A percentile compares a stretch with the other conserved stretches of the same genome.
phyloP scores from a whole-genome alignment of 1,284 basidiomycete genomes.

The Lentinula novae-zelandiae region DNA sequence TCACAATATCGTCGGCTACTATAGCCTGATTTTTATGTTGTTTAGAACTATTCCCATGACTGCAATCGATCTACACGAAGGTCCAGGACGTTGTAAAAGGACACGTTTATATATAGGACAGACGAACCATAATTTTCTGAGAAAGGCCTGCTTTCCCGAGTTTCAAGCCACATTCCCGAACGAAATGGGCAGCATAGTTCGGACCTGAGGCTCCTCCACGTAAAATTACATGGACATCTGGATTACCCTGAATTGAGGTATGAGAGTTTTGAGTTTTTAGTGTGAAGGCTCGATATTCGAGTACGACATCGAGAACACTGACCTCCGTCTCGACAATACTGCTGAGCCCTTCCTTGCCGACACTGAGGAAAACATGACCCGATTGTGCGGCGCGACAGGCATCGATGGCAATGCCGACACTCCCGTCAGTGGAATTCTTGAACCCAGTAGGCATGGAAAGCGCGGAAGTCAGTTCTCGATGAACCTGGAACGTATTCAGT shows the following conservation, averaged over 20 bases:
- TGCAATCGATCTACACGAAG: conserved; percentile 80
- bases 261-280: conserved; percentile 3
- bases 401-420: conserved; percentile 83
- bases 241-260: conserved; percentile 58
- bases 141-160: conserved; percentile 78
- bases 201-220: conserved; percentile 85
- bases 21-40: conserved; percentile 83
- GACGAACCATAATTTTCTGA: conserved; percentile 76
- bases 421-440: conserved; percentile 76
- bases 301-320: conserved; percentile 14
- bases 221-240: conserved; percentile 89
- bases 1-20: conserved; percentile 81
- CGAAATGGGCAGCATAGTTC: conserved; percentile 78
- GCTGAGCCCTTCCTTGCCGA: conserved; percentile 89
- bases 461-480: conserved; percentile 83
- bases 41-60: conserved; percentile 90
- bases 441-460: conserved; percentile 89
- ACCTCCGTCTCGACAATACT: conserved; percentile 89
- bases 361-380: conserved; percentile 90
- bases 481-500: conserved; percentile 44
- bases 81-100: not conserved
- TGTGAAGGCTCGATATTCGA: not conserved
- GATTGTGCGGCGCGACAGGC: conserved; percentile 85
- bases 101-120: conserved; percentile 4
- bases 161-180: conserved; percentile 74